Conservation (phyloP, 257 asterid genomes). For the Fraxinus quadrangulata region DNA sequence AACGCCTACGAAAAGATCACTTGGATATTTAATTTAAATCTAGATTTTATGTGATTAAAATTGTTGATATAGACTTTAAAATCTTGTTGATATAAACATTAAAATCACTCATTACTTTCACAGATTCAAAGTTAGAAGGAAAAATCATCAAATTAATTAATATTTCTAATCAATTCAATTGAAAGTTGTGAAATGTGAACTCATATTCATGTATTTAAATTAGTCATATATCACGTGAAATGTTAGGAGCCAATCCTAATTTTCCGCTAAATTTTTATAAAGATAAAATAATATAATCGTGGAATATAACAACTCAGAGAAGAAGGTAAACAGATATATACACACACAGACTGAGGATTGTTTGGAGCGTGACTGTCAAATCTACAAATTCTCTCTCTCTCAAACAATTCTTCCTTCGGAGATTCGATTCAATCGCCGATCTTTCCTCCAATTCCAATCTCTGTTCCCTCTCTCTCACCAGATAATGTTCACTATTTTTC, state of each 20-base stretch:
- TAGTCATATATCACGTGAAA: no score
- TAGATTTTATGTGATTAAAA: no score
- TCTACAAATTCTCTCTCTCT: constrained; percentile 24
- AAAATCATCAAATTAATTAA: background rate
- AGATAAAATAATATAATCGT: background rate
- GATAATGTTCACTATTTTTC: constrained; percentile 38
- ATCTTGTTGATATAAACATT: no score
- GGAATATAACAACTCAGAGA: background rate
- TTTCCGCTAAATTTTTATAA: no score
- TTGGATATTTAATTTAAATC: no score
- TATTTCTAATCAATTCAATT: no score
- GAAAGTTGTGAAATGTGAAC: no score
- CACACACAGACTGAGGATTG: background rate
- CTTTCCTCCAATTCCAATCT: constrained; percentile 23
- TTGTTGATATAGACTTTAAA: no score
- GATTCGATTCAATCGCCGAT: constrained; percentile 31
- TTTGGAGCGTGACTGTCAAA: constrained; percentile 25
- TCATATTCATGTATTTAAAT: no score
- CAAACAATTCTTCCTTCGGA: constrained; percentile 7
- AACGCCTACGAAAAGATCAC: no score
- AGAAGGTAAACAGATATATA: background rate
- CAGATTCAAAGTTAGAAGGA: background rate
- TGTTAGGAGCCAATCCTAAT: no score
- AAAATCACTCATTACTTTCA: no score
- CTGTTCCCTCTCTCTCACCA: constrained; percentile 6